phyloP scores from a whole-genome alignment of 768 basidiomycete species.

The Pisolithus albus region DNA sequence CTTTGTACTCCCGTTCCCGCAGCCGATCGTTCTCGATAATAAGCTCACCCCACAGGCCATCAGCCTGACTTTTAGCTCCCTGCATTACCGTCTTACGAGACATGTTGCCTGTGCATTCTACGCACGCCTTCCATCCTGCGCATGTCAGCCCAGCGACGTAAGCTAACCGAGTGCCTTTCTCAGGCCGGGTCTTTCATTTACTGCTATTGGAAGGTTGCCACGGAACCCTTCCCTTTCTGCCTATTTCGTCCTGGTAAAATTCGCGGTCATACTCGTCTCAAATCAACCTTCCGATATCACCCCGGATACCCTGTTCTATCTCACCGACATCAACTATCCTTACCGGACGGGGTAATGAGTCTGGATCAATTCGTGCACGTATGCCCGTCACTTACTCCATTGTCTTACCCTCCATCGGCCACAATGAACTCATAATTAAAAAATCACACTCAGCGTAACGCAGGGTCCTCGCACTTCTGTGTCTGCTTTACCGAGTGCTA shows the following conservation, averaged over 20 bases:
- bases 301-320: conserved; percentile 19
- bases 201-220: conserved; percentile 8
- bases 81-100: conserved; percentile 8
- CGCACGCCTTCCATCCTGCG: conserved; percentile 5
- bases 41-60: neutral
- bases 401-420: conserved; percentile 15
- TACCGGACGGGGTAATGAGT: conserved; percentile 1
- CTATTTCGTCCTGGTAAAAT: conserved; percentile 10
- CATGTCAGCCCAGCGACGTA: conserved; percentile 20
- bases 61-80: conserved; percentile 7
- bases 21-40: neutral
- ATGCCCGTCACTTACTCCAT: conserved; percentile 1
- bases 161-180: conserved; percentile 8
- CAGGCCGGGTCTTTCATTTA: conserved; percentile 1
- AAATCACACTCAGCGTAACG: conserved; percentile 11
- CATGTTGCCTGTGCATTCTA: conserved; percentile 5
- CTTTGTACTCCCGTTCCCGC: neutral
- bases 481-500: conserved; percentile 2
- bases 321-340: neutral
- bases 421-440: conserved; percentile 16
- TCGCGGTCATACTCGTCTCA: neutral
- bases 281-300: conserved; percentile 14
- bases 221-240: conserved; percentile 3
- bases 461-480: conserved; percentile 6
- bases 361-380: conserved; percentile 6